Conservation (phyloP, 2,329 filamentous ascomycete species). For the Cladorrhinum sp. region DNA sequence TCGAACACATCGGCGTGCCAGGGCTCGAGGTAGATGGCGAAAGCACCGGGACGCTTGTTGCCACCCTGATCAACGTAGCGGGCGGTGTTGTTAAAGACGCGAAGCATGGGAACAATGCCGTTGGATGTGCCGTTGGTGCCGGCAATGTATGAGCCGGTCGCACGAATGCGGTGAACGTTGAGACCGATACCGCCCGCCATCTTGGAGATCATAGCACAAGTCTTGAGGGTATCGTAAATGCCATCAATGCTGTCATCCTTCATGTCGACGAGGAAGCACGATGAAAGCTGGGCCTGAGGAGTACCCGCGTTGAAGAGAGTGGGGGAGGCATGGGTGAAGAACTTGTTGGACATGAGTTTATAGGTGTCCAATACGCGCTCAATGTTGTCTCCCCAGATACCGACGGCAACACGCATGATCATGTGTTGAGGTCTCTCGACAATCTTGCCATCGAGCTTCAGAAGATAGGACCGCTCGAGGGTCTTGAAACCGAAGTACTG, state of each 20-base stretch:
- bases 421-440: constrained; percentile 98
- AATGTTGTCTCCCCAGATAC: constrained; percentile 92
- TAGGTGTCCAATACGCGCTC: constrained; percentile 97
- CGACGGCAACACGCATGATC: constrained; percentile 98
- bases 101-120: constrained; percentile 94
- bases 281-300: constrained; percentile 89
- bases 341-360: constrained; percentile 98
- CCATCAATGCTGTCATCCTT: constrained; percentile 99
- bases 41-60: constrained; percentile 97
- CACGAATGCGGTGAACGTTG: constrained; percentile 93
- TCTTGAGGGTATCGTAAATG: constrained; percentile 99
- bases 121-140: constrained; percentile 98
- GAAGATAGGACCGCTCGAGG: constrained; percentile 92
- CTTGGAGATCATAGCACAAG: constrained; percentile 99
- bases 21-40: constrained; percentile 97
- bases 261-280: constrained; percentile 99
- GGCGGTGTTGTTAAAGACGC: constrained; percentile 98
- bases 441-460: constrained; percentile 93
- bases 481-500: constrained; percentile 99
- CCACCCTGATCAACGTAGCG: constrained; percentile 98
- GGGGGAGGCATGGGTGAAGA: constrained; percentile 96
- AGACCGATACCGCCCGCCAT: constrained; percentile 97
- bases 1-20: constrained; percentile 98
- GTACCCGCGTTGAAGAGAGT: constrained; percentile 98
- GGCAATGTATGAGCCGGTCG: constrained; percentile 95